phyloP scores from a whole-genome alignment of 305 asterid species.

The Plantago coronopus region DNA sequence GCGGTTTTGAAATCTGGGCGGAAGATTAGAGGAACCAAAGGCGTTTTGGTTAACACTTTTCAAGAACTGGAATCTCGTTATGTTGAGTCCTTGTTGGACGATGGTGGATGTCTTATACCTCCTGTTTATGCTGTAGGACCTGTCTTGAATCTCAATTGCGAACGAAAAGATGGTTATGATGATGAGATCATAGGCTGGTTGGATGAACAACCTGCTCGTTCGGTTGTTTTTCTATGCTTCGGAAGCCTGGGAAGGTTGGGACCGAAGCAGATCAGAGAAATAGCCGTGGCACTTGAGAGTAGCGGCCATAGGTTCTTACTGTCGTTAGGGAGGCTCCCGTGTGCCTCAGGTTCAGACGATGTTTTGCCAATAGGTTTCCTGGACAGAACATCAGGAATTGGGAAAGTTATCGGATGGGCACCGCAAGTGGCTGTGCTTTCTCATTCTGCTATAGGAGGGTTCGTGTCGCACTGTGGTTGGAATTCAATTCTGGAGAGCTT shows the following conservation, averaged over 20 bases:
- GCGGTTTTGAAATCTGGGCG: conserved; percentile 8
- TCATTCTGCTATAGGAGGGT: conserved; percentile 50
- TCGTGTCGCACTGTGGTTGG: conserved; percentile 68
- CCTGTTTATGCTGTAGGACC: conserved; percentile 46
- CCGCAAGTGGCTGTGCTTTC: conserved; percentile 48
- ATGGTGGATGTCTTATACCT: conserved; percentile 25
- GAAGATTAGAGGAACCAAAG: conserved; percentile 23
- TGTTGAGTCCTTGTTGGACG: conserved; percentile 22
- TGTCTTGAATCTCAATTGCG: conserved; percentile 17
- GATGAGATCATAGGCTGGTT: conserved; percentile 26
- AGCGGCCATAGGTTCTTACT: conserved; percentile 35
- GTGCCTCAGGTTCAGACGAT: conserved; percentile 8
- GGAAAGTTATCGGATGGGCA: conserved; percentile 54
- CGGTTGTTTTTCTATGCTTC: conserved; percentile 49
- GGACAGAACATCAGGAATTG: conserved; percentile 28
- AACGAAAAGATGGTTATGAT: background rate
- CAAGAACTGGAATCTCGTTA: conserved; percentile 29
- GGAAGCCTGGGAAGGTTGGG: conserved; percentile 39
- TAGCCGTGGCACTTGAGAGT: conserved; percentile 33
- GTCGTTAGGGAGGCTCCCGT: conserved; percentile 26
- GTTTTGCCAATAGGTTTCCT: conserved; percentile 46
- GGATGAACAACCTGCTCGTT: conserved; percentile 31
- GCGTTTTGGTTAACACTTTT: conserved; percentile 36
- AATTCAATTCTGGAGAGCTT: conserved; percentile 48
- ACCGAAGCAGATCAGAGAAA: conserved; percentile 32